Base-by-base conservation (phyloP, 2,329 filamentous ascomycete species). In the Torrubiella hemipterigena region DNA sequence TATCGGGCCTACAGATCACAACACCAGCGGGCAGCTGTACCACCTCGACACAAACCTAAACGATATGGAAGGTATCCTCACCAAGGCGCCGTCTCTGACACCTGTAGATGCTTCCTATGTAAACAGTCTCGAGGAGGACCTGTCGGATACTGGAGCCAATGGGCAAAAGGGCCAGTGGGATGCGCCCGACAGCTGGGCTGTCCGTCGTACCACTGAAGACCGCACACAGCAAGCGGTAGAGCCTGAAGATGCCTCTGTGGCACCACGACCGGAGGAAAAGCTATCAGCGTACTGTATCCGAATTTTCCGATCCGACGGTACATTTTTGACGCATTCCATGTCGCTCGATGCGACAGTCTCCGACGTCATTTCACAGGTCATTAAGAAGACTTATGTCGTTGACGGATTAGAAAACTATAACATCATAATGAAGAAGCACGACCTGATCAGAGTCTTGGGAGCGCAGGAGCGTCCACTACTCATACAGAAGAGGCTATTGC, bases 131-230 rank as follows among this genome's bases (percentile, higher is more conserved):
- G 65, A 69, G 21, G 50, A 55, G 17, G 65, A 71, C 16, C 56
- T 51, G 14, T n/a, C 22, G 16, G 38, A 46, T 17, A 54, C 53
- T 13, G 44, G 45, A 18, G 35, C 47, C 13, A 30, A 26, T n/a
- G 52, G 53, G 3, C 58, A 58, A 3, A 63, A 63, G 33, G 76
- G 77, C 2, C 73, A 74, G 4, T 98, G 89, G 89, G 83, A 93
- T 52, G 87, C 87, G 4, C 89, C 91, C 2, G 89, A 96, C 53
- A 95, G 87, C 51, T 98, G 91, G 91, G 86, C 83, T 30, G 89
- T 96, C 17, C 83, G 82, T 43, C 77, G 76, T 37, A 67, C 67
- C 27, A 73, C 71, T 7, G 77, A 85, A 42, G 80, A 84, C 33
- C 69, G 69, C 38, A 61, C 67, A n/a, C 48, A 51, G 42, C 69